A percentile compares a stretch with the other conserved stretches of the same genome.
Evolutionary conservation across 1,139 yeast genomes (phyloP).

Genomic region (Candida gigantensis): DNA sequence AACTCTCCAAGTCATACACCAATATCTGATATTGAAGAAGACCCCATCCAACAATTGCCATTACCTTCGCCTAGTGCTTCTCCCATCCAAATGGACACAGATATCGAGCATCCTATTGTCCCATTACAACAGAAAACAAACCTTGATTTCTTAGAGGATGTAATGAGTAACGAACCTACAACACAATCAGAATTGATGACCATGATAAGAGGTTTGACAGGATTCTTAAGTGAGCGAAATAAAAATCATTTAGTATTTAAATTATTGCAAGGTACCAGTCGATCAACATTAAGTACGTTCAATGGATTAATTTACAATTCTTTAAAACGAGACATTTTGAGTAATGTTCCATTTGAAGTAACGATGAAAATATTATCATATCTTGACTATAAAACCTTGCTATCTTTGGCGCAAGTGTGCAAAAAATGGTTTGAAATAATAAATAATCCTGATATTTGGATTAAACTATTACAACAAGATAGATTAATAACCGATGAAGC

Average conservation of each 20-base stretch:
- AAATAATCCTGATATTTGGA: slow-evolving; percentile 64
- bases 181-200: slow-evolving; percentile 45
- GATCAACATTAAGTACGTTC: slow-evolving; percentile 70
- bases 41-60: slow-evolving; percentile 48
- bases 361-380: slow-evolving; percentile 64
- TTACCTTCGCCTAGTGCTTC: slow-evolving; percentile 73
- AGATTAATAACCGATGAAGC: slow-evolving; percentile 46
- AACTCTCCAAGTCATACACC: slow-evolving; percentile 42
- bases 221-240: slow-evolving; percentile 39
- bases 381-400: slow-evolving; percentile 65
- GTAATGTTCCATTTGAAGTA: slow-evolving; percentile 76
- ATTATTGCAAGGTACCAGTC: slow-evolving; percentile 63
- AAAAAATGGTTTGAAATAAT: slow-evolving; percentile 67
- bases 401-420: slow-evolving; percentile 66
- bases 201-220: slow-evolving; percentile 35
- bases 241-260: slow-evolving; percentile 56
- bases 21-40: slow-evolving; percentile 40
- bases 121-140: slow-evolving; percentile 4
- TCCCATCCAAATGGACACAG: slow-evolving; percentile 45
- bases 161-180: slow-evolving; percentile 31
- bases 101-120: slow-evolving; percentile 5
- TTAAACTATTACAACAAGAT: slow-evolving; percentile 53
- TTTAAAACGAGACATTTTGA: slow-evolving; percentile 71
- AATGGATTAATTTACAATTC: slow-evolving; percentile 58
- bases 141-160: slow-evolving; percentile 22